A percentile compares a stretch with the other conserved stretches of the same genome.
Conservation (phyloP, 1,284 basidiomycete genomes). For the Trichosporon asahii region DNA sequence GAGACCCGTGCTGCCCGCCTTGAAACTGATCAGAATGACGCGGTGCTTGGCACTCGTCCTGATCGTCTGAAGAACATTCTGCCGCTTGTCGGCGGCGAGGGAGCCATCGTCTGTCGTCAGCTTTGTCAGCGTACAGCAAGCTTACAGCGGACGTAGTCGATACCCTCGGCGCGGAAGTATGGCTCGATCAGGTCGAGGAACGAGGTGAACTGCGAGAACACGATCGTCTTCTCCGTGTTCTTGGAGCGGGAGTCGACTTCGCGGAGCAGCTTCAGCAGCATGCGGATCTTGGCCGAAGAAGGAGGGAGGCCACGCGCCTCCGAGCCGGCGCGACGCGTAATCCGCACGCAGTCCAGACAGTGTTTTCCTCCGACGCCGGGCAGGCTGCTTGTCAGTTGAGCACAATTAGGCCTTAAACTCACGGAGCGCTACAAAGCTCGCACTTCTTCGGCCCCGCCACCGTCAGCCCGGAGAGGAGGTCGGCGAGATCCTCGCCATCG, state of each 20-base stretch:
- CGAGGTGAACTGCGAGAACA: constrained; percentile 69
- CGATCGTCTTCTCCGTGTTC: constrained; percentile 77
- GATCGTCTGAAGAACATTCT: constrained; percentile 70
- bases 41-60: constrained; percentile 59
- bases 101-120: constrained; percentile 70
- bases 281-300: constrained; percentile 81
- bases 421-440: constrained; percentile 69
- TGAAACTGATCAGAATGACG: constrained; percentile 93
- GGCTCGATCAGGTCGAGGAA: constrained; percentile 85
- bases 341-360: constrained; percentile 59
- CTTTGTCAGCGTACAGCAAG: constrained; percentile 25
- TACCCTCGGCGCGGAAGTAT: constrained; percentile 64
- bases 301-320: constrained; percentile 55
- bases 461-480: constrained; percentile 70
- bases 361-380: constrained; percentile 46
- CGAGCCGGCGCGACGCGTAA: not conserved
- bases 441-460: constrained; percentile 64
- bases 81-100: constrained; percentile 73
- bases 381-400: constrained; percentile 22
- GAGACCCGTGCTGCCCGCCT: constrained; percentile 87
- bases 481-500: constrained; percentile 64
- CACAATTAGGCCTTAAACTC: constrained; percentile 44
- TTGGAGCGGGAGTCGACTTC: constrained; percentile 64
- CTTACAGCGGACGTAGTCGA: constrained; percentile 81
- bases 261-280: constrained; percentile 69